phyloP scores from a whole-genome alignment of 768 basidiomycete genomes.

The Auriscalpium microsporum region DNA sequence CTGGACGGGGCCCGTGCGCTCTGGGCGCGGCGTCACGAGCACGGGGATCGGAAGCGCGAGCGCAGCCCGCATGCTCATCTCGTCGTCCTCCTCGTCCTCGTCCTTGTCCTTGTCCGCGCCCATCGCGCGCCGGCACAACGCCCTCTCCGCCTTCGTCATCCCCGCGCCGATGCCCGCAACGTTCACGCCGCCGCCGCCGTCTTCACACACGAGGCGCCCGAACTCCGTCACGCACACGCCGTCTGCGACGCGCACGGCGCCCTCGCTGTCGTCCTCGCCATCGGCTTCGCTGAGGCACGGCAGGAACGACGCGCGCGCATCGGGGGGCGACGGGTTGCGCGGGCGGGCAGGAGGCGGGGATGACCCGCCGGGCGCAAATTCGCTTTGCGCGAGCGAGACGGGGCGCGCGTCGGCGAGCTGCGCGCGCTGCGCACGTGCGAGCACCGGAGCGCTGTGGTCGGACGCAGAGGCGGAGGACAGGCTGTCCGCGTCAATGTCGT shows the following conservation, averaged over 20 bases:
- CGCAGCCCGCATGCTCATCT: conserved; percentile 9
- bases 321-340: conserved; percentile 7
- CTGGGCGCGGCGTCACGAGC: conserved; percentile 6
- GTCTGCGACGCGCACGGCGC: not conserved
- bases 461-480: not conserved
- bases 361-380: not conserved
- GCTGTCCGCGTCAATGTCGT: not conserved
- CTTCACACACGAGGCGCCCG: not conserved
- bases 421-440: not conserved
- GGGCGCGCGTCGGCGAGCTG: not conserved
- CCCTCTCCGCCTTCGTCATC: not conserved
- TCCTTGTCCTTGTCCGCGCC: not conserved
- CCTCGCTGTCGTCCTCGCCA: not conserved
- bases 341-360: not conserved
- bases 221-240: not conserved
- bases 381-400: not conserved
- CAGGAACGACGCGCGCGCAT: conserved; percentile 2
- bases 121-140: not conserved
- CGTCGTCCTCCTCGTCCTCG: not conserved
- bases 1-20: not conserved
- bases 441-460: not conserved
- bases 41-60: conserved; percentile 14
- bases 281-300: not conserved
- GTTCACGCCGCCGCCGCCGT: not conserved
- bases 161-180: not conserved